Evolutionary conservation across 2,329 filamentous ascomycete genomes (phyloP).

Genomic region (Alternaria solani): DNA sequence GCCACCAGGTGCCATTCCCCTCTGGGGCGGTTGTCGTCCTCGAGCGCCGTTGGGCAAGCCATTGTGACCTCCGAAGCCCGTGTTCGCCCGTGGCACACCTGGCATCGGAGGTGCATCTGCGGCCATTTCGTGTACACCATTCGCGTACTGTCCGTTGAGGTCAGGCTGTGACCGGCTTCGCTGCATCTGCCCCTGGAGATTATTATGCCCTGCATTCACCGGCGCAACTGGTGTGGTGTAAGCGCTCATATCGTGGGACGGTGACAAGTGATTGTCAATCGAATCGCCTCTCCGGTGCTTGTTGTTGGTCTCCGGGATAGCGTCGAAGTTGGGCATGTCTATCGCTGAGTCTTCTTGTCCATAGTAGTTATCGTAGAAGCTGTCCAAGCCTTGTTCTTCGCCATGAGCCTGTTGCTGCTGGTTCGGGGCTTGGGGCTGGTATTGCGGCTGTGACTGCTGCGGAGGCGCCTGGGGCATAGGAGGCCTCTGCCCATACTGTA

Average conservation of each 20-base stretch:
- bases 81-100: slow-evolving; percentile 60
- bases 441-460: slow-evolving; percentile 28
- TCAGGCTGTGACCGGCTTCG: slow-evolving; percentile 74
- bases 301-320: slow-evolving; percentile 53
- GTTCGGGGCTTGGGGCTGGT: slow-evolving; percentile 29
- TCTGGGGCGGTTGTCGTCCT: slow-evolving; percentile 38
- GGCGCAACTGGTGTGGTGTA: slow-evolving; percentile 19
- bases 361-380: slow-evolving; percentile 61
- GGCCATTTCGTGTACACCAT: slow-evolving; percentile 73
- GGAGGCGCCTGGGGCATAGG: slow-evolving; percentile 38
- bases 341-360: slow-evolving; percentile 55
- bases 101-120: slow-evolving; percentile 62
- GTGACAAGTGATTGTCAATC: slow-evolving; percentile 48
- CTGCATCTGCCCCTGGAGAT: slow-evolving; percentile 55
- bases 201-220: slow-evolving; percentile 17
- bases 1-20: slow-evolving; percentile 23
- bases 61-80: slow-evolving; percentile 41
- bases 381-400: slow-evolving; percentile 55
- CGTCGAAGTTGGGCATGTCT: slow-evolving; percentile 72
- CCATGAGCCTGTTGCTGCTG: slow-evolving; percentile 34
- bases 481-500: slow-evolving; percentile 40
- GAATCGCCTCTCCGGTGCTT: slow-evolving; percentile 48
- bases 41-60: slow-evolving; percentile 40
- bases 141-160: slow-evolving; percentile 52
- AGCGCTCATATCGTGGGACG: slow-evolving; percentile 18